Percentiles rank a stretch among this genome's conserved stretches.
Evolutionary conservation across 768 basidiomycete species (phyloP).

Genomic region (Calvatia gigantea): DNA sequence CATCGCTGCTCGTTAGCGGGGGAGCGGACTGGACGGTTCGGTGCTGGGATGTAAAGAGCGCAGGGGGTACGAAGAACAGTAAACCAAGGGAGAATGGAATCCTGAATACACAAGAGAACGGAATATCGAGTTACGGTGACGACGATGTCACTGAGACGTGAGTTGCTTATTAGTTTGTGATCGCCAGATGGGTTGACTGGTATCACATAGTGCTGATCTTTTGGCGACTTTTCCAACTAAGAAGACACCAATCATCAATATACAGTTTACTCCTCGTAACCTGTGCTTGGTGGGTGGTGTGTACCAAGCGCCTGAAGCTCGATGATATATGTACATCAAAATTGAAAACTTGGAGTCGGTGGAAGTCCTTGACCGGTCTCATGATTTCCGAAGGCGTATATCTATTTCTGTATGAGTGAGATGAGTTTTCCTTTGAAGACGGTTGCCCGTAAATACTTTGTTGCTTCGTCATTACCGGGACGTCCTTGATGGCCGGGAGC

Average conservation of each 20-base stretch:
- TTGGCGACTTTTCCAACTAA: slow-evolving; percentile 93
- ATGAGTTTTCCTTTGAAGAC: neutral
- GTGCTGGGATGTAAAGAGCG: slow-evolving; percentile 93
- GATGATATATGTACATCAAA: slow-evolving; percentile 16
- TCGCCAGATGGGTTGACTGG: slow-evolving; percentile 9
- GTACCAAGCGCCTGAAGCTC: slow-evolving; percentile 56
- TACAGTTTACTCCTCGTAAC: slow-evolving; percentile 94
- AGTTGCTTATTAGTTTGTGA: slow-evolving; percentile 24
- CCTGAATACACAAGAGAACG: slow-evolving; percentile 14
- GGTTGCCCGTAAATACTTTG: neutral
- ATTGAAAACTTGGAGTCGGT: slow-evolving; percentile 4
- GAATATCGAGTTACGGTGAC: slow-evolving; percentile 31
- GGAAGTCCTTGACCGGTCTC: neutral
- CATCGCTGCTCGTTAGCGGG: slow-evolving; percentile 85
- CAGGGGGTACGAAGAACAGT: slow-evolving; percentile 53
- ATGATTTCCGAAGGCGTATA: neutral
- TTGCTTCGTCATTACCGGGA: neutral
- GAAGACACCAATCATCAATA: slow-evolving; percentile 87
- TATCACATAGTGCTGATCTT: slow-evolving; percentile 64
- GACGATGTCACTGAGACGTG: slow-evolving; percentile 76
- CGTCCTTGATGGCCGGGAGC: neutral
- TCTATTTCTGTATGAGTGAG: neutral
- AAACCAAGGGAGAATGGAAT: slow-evolving; percentile 58
- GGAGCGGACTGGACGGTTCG: slow-evolving; percentile 94
- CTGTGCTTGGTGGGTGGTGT: slow-evolving; percentile 85